Percentiles rank a stretch among this genome's conserved stretches.
Conservation (phyloP, 2,329 filamentous ascomycete genomes). For the Penicillium verrucosum region DNA sequence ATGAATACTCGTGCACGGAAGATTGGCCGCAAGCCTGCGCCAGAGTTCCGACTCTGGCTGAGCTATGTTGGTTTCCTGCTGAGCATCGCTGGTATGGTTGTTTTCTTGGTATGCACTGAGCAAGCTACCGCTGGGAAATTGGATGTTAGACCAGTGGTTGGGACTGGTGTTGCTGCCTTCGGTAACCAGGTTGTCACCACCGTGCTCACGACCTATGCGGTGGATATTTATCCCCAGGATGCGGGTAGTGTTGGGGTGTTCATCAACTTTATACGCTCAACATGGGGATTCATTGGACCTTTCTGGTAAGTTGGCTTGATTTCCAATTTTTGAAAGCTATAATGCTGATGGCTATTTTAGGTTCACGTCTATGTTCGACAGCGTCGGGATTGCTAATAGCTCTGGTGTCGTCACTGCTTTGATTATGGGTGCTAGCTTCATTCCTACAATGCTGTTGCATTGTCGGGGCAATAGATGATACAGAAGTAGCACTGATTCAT, state of each 20-base stretch:
- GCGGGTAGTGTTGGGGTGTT: conserved; percentile 58
- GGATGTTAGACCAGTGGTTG: conserved; percentile 57
- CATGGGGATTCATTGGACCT: conserved; percentile 36
- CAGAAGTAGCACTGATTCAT: not conserved
- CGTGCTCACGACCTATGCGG: conserved; percentile 57
- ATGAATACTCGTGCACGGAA: conserved; percentile 45
- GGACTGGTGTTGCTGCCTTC: conserved; percentile 51
- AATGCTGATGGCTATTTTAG: not conserved
- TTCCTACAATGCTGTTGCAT: conserved; percentile 29
- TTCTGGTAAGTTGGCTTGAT: conserved; percentile 34
- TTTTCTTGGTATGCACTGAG: conserved; percentile 55
- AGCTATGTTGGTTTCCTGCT: conserved; percentile 54
- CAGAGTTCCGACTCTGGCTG: conserved; percentile 58
- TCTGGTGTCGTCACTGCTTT: conserved; percentile 28
- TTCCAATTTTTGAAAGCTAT: not conserved
- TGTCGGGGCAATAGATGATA: conserved; percentile 16
- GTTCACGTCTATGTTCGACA: conserved; percentile 29
- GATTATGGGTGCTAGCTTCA: conserved; percentile 29
- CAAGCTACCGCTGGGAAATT: conserved; percentile 46
- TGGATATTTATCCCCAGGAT: conserved; percentile 56
- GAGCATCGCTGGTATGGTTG: conserved; percentile 52
- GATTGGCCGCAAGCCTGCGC: conserved; percentile 40
- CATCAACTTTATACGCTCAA: conserved; percentile 53
- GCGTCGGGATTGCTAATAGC: conserved; percentile 30
- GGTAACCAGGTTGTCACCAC: conserved; percentile 64